These are phyloP conservation scores for Paramecium octaurelia DNA, from an alignment of 73 alveolate species.

Conservation along the genomic window DNA sequence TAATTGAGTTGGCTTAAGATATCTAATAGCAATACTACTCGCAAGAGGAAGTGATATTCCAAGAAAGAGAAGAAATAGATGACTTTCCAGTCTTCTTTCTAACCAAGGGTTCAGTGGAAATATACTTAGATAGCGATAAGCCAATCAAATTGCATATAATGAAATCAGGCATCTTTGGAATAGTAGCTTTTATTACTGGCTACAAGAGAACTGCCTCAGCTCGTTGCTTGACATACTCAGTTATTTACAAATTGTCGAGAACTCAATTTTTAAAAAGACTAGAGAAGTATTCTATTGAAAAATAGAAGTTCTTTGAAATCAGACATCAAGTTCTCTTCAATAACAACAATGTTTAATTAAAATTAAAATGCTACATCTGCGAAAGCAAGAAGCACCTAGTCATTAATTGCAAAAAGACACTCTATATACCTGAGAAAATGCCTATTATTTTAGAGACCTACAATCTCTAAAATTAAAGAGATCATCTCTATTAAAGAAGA, in stretches of 20 bases:
- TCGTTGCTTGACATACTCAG: slow-evolving; percentile 7
- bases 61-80: not conserved
- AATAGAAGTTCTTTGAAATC: not conserved
- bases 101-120: not conserved
- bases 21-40: slow-evolving; percentile 43
- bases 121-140: not conserved
- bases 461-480: not conserved
- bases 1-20: slow-evolving; percentile 29
- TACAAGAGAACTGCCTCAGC: slow-evolving; percentile 30
- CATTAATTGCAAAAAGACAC: not conserved
- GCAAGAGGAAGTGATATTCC: slow-evolving; percentile 29
- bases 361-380: slow-evolving; percentile 3
- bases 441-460: not conserved
- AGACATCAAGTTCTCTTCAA: not conserved
- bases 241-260: not conserved
- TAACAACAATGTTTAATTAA: not conserved
- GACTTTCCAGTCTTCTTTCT: slow-evolving; percentile 12
- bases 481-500: not conserved
- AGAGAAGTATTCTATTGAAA: not conserved
- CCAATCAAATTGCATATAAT: not conserved
- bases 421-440: not conserved
- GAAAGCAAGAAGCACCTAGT: slow-evolving; percentile 32
- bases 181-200: slow-evolving; percentile 30
- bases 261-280: not conserved
- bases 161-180: not conserved